Evolutionary conservation across 371 early-diverging fungal genomes (phyloP), one percentile per base, ranked within the genome.

Genomic region (Mortierella polycephala): DNA sequence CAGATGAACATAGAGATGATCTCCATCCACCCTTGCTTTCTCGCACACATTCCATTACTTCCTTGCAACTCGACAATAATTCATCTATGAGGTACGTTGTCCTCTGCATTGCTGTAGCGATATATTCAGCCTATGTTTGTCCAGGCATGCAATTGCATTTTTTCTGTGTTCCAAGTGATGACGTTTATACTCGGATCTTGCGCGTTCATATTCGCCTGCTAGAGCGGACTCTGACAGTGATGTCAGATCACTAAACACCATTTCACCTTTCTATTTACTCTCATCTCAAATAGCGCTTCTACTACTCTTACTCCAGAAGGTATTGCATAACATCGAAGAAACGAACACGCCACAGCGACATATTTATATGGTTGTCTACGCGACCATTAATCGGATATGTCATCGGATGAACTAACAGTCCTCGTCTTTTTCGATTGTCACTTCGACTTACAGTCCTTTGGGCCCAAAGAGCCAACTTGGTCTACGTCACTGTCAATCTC

Each of bases 401-500:
- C 16, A 8, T 44, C 57, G 46, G 16, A 42, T 45, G 44, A n/a
- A 41, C 21, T 45, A 30, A 30, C 30, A 30, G 30, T 30, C 30
- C 1, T 30, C 30, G 30, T 30, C 4, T 30, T 30, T 30, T 30
- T 30, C 30, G 2, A 30, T 30, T 30, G 30, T 30, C 30, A 51
- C 51, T 85, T 55, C 82, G 83, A 82, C 93, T 92, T 63, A 86
- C 89, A 79, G 93, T 96, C 49, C 90, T 95, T 68, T 98, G 98
- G 97, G 98, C 98, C 51, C 97, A 98, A 82, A 89, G 94, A 77
- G 84, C 85, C 46, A 88, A 94, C 69, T 81, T 91, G 55, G 65
- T 98, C 69, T 97, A 88, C 82, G 73, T 98, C 56, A 98, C 98
- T 18, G 87, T 98, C 69, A 88, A 94, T 59, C 75, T 96, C 21